A percentile compares a stretch with the other conserved stretches of the same genome.
Conservation (phyloP, 805 yeast genomes). For the Metschnikowia anglica region DNA sequence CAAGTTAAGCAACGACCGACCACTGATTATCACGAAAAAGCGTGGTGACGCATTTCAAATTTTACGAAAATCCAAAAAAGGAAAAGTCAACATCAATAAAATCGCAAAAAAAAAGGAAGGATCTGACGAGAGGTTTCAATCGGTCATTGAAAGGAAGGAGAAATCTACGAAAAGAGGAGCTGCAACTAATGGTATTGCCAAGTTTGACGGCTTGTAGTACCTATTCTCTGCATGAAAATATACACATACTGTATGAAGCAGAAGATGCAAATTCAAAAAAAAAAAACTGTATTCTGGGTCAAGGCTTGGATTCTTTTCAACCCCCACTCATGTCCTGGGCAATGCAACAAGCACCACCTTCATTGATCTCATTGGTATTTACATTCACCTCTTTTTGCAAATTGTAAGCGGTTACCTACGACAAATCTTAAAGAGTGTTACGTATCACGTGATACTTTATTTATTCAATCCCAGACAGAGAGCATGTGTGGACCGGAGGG, state of each 20-base stretch:
- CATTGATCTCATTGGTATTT: not conserved
- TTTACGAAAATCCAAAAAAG: constrained; percentile 20
- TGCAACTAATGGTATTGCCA: constrained; percentile 25
- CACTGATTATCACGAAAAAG: constrained; percentile 5
- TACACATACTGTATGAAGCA: too few relatives aligned
- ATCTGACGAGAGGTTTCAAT: constrained; percentile 16
- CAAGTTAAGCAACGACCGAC: constrained; percentile 2
- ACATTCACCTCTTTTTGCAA: too few relatives aligned
- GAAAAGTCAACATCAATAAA: constrained; percentile 23
- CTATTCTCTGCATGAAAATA: too few relatives aligned
- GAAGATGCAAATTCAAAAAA: too few relatives aligned
- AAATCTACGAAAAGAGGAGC: constrained; percentile 10
- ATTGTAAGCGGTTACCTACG: too few relatives aligned
- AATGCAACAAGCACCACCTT: too few relatives aligned
- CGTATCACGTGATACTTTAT: constrained; percentile 2
- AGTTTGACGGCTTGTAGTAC: constrained; percentile 55
- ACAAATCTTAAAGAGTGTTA: not conserved
- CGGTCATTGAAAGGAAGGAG: constrained; percentile 3
- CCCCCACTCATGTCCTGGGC: too few relatives aligned
- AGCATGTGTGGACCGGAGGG: not conserved
- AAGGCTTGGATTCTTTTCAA: too few relatives aligned
- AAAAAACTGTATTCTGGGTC: too few relatives aligned
- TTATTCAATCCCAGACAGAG: not conserved
- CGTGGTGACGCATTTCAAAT: constrained; percentile 4
- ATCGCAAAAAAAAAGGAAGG: constrained; percentile 12